These are phyloP conservation scores for Backusella circina DNA, from an alignment of 192 early-diverging fungal species.

Conservation along the genomic window DNA sequence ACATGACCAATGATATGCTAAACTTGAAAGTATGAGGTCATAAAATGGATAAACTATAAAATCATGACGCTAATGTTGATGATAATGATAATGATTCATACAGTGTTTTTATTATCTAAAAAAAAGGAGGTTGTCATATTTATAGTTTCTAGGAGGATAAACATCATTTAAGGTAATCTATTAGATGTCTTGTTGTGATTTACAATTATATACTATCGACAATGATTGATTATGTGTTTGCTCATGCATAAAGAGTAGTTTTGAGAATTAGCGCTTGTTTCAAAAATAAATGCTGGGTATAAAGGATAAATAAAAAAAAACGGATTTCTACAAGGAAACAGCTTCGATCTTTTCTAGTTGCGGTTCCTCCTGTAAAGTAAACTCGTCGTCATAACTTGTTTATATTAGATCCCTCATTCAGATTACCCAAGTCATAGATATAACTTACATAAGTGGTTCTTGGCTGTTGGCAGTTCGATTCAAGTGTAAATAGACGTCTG, in stretches of 20 bases:
- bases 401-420: neutral
- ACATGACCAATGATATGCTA: neutral
- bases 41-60: neutral
- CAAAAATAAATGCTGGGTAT: neutral
- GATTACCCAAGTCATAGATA: neutral
- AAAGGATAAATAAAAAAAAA: neutral
- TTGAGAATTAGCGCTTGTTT: neutral
- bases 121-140: neutral
- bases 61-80: neutral
- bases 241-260: neutral
- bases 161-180: neutral
- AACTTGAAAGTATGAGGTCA: neutral
- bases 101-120: neutral
- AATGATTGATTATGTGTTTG: neutral
- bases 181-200: neutral
- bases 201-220: neutral
- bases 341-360: neutral
- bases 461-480: slow-evolving; percentile 85
- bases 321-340: neutral
- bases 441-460: slow-evolving; percentile 68
- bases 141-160: neutral
- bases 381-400: neutral
- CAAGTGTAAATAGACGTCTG: slow-evolving; percentile 93
- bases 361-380: neutral
- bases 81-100: neutral